Percentiles rank a stretch among this genome's conserved stretches.
Conservation (phyloP, 257 asterid genomes). For the Paulownia fortunei region DNA sequence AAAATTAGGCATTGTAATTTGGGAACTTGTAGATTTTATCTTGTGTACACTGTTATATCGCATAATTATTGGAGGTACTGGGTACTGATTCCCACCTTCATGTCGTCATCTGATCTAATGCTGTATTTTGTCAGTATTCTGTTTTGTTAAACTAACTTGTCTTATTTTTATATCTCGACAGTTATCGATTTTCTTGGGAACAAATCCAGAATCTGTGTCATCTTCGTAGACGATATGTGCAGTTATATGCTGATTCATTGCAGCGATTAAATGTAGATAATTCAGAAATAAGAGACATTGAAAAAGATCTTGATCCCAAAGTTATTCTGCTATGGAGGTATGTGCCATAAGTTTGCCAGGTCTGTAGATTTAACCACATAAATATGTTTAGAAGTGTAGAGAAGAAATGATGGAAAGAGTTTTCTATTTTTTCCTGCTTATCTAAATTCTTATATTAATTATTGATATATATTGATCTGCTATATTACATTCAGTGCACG, state of each 20-base stretch:
- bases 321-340: conserved; percentile 97
- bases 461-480: conserved; percentile 8
- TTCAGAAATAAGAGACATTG: conserved; percentile 70
- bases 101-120: conserved; percentile 13
- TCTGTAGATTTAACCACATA: background rate
- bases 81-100: conserved; percentile 4
- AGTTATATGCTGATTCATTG: conserved; percentile 82
- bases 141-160: conserved; percentile 11
- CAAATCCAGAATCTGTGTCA: conserved; percentile 78
- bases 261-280: conserved; percentile 61
- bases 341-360: conserved; percentile 27
- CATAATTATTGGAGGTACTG: conserved; percentile 8
- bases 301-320: conserved; percentile 92
- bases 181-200: conserved; percentile 93
- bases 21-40: background rate
- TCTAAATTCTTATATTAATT: conserved; percentile 9
- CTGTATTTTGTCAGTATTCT: conserved; percentile 13
- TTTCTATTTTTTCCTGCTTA: conserved; percentile 23
- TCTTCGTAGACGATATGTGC: conserved; percentile 91
- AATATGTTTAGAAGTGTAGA: conserved; percentile 10
- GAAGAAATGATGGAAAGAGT: conserved; percentile 14
- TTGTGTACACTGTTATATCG: conserved; percentile 13
- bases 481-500: background rate
- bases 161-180: conserved; percentile 44
- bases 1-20: conserved; percentile 9